Base-by-base conservation (phyloP, 2,329 filamentous ascomycete genomes). In the Pseudogymnoascus sp. region DNA sequence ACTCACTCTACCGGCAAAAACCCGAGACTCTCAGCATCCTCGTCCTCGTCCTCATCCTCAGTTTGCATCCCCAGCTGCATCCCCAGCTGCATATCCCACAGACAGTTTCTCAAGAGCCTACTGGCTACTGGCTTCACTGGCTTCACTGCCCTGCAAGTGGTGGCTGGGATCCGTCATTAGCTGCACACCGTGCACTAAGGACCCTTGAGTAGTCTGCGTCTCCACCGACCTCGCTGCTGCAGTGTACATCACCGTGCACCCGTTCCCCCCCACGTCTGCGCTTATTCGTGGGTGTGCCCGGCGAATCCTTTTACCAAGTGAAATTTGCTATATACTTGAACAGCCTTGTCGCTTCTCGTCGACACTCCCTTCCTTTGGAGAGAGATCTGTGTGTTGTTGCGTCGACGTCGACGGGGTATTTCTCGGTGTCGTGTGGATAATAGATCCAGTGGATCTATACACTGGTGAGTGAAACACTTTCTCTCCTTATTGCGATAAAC, bases 151-250 rank as follows among this genome's bases (percentile, higher is more conserved):
- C 31, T 34, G 31, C 31, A 38, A 38, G 36, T 38, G 36, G 43
- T 49, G 23, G 23, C 43, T 49, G 43, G 43, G 43, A 49, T 49
- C 43, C 28, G n/a, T 49, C 43, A 21, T 16, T 49, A 49, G 43
- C 43, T 49, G 43, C 43, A 49, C 43, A 49, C 43, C 43, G 43
- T 49, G 43, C 43, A 49, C 43, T 49, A 49, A 49, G 43, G 56
- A 60, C 56, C 56, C 56, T 60, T 60, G 56, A 38, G 36, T 60
- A 36, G 31, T 37, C 36, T 60, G 56, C 31, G 36, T 60, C 56
- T 60, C 56, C 31, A 60, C 56, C 56, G 56, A 60, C 56, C 56
- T 60, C 56, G 56, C 56, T 60, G 56, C 36, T 60, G 31, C 56
- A 36, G 9, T 31, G 36, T 60, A 60, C 36, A 60, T 60, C 56